A percentile compares a stretch with the other conserved stretches of the same genome.
Conservation (phyloP, 768 basidiomycete genomes). For the Naganishia antarctica region DNA sequence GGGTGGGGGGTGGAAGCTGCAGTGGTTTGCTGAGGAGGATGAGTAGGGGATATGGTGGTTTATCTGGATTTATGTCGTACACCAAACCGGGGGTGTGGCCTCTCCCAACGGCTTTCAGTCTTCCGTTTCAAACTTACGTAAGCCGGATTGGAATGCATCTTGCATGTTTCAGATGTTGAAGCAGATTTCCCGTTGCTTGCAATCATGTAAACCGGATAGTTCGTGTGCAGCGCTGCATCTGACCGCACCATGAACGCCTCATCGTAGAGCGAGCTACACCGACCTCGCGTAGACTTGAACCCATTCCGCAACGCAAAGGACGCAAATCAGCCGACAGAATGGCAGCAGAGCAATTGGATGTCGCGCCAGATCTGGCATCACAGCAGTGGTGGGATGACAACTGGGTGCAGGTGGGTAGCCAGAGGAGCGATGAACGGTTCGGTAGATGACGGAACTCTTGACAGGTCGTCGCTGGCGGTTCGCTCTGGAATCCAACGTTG, state of each 20-base stretch:
- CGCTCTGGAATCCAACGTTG: background rate
- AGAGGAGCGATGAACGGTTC: background rate
- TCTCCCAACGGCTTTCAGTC: too few relatives aligned
- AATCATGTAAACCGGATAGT: too few relatives aligned
- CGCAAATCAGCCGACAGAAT: background rate
- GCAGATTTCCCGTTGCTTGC: too few relatives aligned
- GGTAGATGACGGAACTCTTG: too few relatives aligned
- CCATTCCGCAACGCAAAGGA: background rate
- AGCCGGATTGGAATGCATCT: too few relatives aligned
- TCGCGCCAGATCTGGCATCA: constrained; percentile 14
- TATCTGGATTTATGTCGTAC: too few relatives aligned
- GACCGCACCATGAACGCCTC: too few relatives aligned
- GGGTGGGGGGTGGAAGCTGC: background rate
- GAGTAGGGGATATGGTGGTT: background rate
- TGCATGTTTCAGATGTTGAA: too few relatives aligned
- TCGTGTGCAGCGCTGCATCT: too few relatives aligned
- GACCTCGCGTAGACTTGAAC: background rate
- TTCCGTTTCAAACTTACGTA: too few relatives aligned
- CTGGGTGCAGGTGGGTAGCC: background rate
- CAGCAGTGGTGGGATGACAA: constrained; percentile 22
- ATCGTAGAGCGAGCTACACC: background rate
- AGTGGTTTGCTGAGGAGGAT: background rate
- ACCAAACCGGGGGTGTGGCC: too few relatives aligned
- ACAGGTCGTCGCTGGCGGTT: constrained; percentile 9
- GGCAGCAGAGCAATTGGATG: background rate